phyloP scores from a whole-genome alignment of 2,329 filamentous ascomycete species.

The Aspergillus melleus region DNA sequence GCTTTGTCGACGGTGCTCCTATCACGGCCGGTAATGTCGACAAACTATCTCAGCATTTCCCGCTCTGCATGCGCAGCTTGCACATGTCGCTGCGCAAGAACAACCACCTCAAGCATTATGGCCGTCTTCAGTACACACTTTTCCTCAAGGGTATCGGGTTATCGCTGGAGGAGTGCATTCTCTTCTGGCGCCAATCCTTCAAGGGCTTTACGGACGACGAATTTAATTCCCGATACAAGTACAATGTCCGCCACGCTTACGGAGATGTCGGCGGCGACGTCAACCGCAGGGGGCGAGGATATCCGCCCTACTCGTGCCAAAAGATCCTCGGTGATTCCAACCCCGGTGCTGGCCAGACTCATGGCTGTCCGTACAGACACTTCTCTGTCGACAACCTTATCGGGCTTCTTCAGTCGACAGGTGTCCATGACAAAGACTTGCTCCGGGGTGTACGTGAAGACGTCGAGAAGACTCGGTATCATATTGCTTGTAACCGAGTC shows the following conservation, averaged over 20 bases:
- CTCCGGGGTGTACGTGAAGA: slow-evolving; percentile 83
- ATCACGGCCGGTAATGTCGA: slow-evolving; percentile 81
- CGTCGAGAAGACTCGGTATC: slow-evolving; percentile 82
- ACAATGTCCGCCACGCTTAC: slow-evolving; percentile 94
- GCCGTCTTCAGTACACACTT: slow-evolving; percentile 88
- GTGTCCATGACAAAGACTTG: slow-evolving; percentile 74
- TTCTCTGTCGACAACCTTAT: slow-evolving; percentile 86
- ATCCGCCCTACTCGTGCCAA: slow-evolving; percentile 90
- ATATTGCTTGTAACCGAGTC: slow-evolving; percentile 94
- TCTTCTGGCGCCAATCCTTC: slow-evolving; percentile 90
- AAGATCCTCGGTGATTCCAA: slow-evolving; percentile 90
- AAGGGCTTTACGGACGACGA: slow-evolving; percentile 85
- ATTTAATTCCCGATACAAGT: slow-evolving; percentile 97
- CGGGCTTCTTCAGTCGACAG: slow-evolving; percentile 71
- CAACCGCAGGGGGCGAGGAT: slow-evolving; percentile 82
- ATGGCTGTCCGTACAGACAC: slow-evolving; percentile 96
- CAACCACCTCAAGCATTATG: slow-evolving; percentile 88
- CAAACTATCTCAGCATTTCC: slow-evolving; percentile 75
- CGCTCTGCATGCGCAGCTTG: slow-evolving; percentile 90
- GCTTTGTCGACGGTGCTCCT: slow-evolving; percentile 66
- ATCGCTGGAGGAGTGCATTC: slow-evolving; percentile 82
- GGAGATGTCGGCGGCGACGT: slow-evolving; percentile 92
- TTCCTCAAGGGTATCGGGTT: slow-evolving; percentile 96
- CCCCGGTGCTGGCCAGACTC: slow-evolving; percentile 80
- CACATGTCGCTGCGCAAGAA: slow-evolving; percentile 84